Evolutionary conservation across 2,329 filamentous ascomycete genomes (phyloP).

Genomic region (Mycocentrospora acerina): DNA sequence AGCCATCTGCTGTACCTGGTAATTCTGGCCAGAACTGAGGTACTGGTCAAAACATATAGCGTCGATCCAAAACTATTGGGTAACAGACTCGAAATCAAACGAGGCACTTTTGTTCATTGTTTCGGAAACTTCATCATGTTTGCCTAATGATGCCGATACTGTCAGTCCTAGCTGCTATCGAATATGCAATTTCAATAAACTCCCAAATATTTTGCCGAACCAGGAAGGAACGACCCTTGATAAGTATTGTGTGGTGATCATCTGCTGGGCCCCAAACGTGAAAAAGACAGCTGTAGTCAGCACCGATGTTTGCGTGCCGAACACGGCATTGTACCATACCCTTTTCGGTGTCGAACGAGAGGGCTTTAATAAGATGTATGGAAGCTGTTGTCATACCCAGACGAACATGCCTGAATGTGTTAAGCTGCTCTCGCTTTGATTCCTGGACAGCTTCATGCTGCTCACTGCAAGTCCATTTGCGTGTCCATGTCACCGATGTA

Average conservation of each 20-base stretch:
- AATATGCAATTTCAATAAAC: conserved; percentile 2
- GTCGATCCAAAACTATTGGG: conserved; percentile 8
- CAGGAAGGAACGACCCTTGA: not conserved
- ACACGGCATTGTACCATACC: conserved; percentile 5
- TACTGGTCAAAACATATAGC: conserved; percentile 10
- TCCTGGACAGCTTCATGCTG: too few relatives aligned
- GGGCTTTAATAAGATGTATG: conserved; percentile 1
- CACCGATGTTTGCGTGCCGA: conserved; percentile 1
- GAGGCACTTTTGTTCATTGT: too few relatives aligned
- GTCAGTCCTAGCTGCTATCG: not conserved
- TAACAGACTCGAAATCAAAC: too few relatives aligned
- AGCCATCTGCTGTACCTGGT: conserved; percentile 9
- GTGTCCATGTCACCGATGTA: too few relatives aligned
- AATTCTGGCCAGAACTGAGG: conserved; percentile 3
- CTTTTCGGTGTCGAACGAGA: not conserved
- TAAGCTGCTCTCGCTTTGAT: too few relatives aligned
- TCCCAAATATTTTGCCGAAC: conserved; percentile 7
- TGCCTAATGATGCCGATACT: too few relatives aligned
- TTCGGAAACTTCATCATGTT: too few relatives aligned
- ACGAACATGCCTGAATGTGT: not conserved
- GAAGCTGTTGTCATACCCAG: conserved; percentile 1
- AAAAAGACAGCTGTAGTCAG: conserved; percentile 6
- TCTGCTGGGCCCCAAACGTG: conserved; percentile 7
- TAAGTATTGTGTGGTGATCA: not conserved
- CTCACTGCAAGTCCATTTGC: too few relatives aligned